These are phyloP conservation scores for Glaciozyma martinii DNA, from an alignment of 768 basidiomycete species.

Conservation along the genomic window DNA sequence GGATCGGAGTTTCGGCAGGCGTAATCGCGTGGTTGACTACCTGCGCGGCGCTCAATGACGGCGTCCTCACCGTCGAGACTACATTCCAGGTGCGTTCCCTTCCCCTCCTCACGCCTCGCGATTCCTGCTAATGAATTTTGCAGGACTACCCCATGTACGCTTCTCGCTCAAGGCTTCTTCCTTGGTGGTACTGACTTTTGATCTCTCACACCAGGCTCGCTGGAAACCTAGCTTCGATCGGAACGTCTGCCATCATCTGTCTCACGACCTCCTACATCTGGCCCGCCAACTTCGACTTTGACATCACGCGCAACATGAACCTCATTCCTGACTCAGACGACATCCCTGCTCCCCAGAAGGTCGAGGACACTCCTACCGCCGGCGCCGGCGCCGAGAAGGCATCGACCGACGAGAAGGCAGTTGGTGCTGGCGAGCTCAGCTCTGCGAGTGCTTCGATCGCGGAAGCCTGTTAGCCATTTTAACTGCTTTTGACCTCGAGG, in stretches of 20 bases:
- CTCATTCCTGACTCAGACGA: conserved; percentile 15
- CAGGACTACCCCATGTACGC: conserved; percentile 61
- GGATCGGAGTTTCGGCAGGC: neutral
- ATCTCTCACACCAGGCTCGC: conserved; percentile 63
- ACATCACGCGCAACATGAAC: conserved; percentile 69
- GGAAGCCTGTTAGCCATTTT: neutral
- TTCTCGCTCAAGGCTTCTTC: conserved; percentile 74
- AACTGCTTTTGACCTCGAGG: neutral
- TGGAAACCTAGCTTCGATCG: conserved; percentile 81
- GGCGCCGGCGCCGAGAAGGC: conserved; percentile 25
- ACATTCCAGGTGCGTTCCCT: conserved; percentile 20
- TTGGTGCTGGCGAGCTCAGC: neutral
- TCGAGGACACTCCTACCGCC: neutral
- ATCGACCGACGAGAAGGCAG: conserved; percentile 35
- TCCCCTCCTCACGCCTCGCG: too few species aligned
- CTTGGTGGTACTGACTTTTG: conserved; percentile 39
- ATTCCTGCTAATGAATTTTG: too few species aligned
- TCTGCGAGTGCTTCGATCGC: neutral
- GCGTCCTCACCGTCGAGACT: conserved; percentile 56
- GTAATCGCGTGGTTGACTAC: conserved; percentile 78
- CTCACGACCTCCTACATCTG: conserved; percentile 56
- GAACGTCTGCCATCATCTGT: conserved; percentile 55
- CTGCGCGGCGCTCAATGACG: conserved; percentile 59
- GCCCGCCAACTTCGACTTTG: conserved; percentile 77
- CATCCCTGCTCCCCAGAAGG: conserved; percentile 26